Evolutionary conservation across 225 moss, liverwort and hornwort genomes (phyloP), one percentile per base, ranked within the genome.

Genomic region (Sphagnum tenellum): DNA sequence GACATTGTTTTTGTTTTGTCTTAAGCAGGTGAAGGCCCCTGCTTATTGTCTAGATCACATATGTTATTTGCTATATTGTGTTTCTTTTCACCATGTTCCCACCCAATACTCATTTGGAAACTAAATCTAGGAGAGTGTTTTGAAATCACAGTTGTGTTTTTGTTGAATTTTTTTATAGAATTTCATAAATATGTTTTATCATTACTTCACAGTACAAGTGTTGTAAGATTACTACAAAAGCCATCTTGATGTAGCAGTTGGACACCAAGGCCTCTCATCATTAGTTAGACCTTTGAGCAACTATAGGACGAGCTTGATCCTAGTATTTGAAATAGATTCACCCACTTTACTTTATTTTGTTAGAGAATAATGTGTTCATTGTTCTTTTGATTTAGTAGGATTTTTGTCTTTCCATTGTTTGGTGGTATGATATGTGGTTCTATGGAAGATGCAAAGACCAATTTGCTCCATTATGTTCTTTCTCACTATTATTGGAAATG

Each of bases 11-110:
- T 78, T 75, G 65, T 89, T 86, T 68, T 86, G 89, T 48, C 86
- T 94, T 58, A 63, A 76, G 68, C 80, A 93, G 86, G 93, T 89
- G n/a, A n/a, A n/a, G n/a, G n/a, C n/a, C n/a, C n/a, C n/a, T n/a
- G n/a, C n/a, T n/a, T n/a, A n/a, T n/a, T n/a, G n/a, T n/a, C n/a
- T n/a, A n/a, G n/a, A n/a, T n/a, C n/a, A n/a, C n/a, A n/a, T n/a
- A n/a, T n/a, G n/a, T n/a, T n/a, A n/a, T n/a, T n/a, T n/a, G n/a
- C n/a, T n/a, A n/a, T n/a, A n/a, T n/a, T n/a, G n/a, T n/a, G n/a
- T n/a, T n/a, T n/a, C n/a, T n/a, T n/a, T n/a, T n/a, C n/a, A n/a
- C n/a, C n/a, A n/a, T n/a, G n/a, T n/a, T n/a, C n/a, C n/a, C n/a
- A n/a, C n/a, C n/a, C n/a, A n/a, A n/a, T n/a, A n/a, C 10, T 9